A percentile compares a stretch with the other conserved stretches of the same genome.
phyloP scores from a whole-genome alignment of 352 stramenopile species.

The Globisporangium radiosum region DNA sequence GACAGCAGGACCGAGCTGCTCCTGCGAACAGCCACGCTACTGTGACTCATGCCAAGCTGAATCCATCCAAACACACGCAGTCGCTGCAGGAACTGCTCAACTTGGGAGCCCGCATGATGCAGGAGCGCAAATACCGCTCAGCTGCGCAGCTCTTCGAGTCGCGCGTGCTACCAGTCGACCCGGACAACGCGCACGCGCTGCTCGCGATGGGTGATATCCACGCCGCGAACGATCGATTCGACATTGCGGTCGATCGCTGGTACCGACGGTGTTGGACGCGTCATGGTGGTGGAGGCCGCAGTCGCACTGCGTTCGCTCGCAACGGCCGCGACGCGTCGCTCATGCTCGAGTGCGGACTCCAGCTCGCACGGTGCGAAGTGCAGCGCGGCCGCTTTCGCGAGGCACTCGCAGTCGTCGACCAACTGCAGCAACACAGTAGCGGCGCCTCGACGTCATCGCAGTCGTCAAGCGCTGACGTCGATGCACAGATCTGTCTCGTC shows the following conservation, averaged over 20 bases:
- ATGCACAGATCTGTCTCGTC: conserved; percentile 42
- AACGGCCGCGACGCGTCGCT: not conserved
- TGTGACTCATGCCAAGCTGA: not conserved
- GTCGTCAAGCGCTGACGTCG: conserved; percentile 18
- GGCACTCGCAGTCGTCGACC: conserved; percentile 31
- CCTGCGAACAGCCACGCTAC: not conserved
- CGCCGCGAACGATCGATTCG: conserved; percentile 29
- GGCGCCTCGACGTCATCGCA: not conserved
- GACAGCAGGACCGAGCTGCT: not conserved
- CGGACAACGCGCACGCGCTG: conserved; percentile 35
- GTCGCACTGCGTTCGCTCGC: not conserved
- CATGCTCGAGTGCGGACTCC: conserved; percentile 35
- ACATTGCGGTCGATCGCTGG: conserved; percentile 28
- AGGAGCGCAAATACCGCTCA: conserved; percentile 36
- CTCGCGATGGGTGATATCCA: conserved; percentile 50
- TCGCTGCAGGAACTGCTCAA: conserved; percentile 16
- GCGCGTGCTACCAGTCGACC: conserved; percentile 32
- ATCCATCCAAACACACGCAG: not conserved
- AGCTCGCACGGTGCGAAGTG: conserved; percentile 41
- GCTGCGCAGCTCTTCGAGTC: conserved; percentile 41
- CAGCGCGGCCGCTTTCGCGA: conserved; percentile 17
- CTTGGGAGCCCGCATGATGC: conserved; percentile 32
- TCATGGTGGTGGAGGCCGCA: conserved; percentile 9
- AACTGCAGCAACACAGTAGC: conserved; percentile 31
- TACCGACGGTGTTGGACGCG: conserved; percentile 39